Evolutionary conservation across 345 rosid genomes (phyloP).

Genomic region (Camelina sativa): DNA sequence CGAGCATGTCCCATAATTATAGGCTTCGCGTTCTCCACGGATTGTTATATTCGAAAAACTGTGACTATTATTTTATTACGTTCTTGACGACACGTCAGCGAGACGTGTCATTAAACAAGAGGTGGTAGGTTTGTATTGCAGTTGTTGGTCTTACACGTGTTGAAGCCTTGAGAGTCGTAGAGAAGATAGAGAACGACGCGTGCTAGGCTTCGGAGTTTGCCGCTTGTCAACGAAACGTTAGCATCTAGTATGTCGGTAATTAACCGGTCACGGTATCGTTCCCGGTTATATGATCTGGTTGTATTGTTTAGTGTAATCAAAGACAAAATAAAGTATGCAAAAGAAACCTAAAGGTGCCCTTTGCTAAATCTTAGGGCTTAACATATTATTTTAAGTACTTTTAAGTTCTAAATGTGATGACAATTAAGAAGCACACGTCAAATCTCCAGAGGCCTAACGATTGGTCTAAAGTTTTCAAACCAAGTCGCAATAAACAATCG

Average conservation of each 20-base stretch:
- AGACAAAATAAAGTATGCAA: no score
- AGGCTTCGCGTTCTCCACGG: slow-evolving; percentile 25
- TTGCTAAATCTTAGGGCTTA: no score
- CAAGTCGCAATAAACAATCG: no score
- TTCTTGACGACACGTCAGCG: slow-evolving; percentile 15
- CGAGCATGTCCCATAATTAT: slow-evolving; percentile 20
- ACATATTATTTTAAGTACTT: no score
- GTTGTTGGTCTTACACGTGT: slow-evolving; percentile 31
- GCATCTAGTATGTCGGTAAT: background rate
- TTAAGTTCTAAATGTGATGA: no score
- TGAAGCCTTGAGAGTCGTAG: slow-evolving; percentile 17
- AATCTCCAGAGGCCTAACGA: no score
- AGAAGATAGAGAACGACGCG: slow-evolving; percentile 17
- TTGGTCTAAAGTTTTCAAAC: no score
- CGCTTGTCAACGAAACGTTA: background rate
- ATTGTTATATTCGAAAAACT: slow-evolving; percentile 4
- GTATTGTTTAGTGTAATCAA: no score
- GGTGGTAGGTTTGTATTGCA: slow-evolving; percentile 40
- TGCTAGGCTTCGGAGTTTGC: background rate
- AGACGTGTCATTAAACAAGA: slow-evolving; percentile 27
- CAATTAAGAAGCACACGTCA: no score
- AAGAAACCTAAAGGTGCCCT: no score
- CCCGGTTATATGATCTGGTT: background rate
- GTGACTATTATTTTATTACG: slow-evolving; percentile 27
- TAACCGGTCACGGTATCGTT: background rate